Base-by-base conservation (phyloP, 768 basidiomycete species). In the Lactifluus hygrophoroides region DNA sequence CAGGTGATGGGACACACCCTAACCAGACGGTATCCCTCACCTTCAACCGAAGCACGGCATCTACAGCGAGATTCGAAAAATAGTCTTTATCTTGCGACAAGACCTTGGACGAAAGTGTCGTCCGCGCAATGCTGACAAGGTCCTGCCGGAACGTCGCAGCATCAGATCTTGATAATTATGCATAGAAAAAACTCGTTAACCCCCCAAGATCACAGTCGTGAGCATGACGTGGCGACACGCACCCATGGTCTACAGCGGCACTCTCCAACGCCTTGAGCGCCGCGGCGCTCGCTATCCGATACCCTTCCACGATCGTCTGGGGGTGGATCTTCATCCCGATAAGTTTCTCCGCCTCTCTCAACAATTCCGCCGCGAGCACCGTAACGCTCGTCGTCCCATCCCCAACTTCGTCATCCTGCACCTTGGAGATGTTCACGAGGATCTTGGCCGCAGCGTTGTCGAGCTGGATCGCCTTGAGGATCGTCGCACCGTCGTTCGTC, bases 361-460 rank as follows among this genome's bases (percentile, higher is more conserved):
- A 69, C 63, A 98, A 73, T 68, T 99, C 96, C 10, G 90, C 82
- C 2, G 94, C 90, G 17, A 99, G 73, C 14, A 99, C 95, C 51
- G 90, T 93, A 27, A 98, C 92, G 51, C 79, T 83, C 23, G 91
- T 94, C 35, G 91, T 94, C 42, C 91, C 96, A 73, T 98, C 96
- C 19, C 96, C 96, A 47, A 99, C 86, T 72, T 99, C 96, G 69
- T 99, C 96, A 70, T 99, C 96, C 74, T 98, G 96, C n/a, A 98
- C 95, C 70, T 99, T 99, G 1, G 94, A 95, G 72, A 99, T 98
- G 73, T 99, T 98, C 67, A 99, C 96, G 54, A 99, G 81, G 71
- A 99, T 97, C 78, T 99, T 99, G 40, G 96, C 96, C 2, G 95
- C 95, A 5, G 96, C 91, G 70, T 99, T 98, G 74, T 99, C 96